Evolutionary conservation across 1,284 basidiomycete genomes (phyloP), one percentile per base, ranked within the genome.

Genomic region (Anthracocystis panici-leucophaei): DNA sequence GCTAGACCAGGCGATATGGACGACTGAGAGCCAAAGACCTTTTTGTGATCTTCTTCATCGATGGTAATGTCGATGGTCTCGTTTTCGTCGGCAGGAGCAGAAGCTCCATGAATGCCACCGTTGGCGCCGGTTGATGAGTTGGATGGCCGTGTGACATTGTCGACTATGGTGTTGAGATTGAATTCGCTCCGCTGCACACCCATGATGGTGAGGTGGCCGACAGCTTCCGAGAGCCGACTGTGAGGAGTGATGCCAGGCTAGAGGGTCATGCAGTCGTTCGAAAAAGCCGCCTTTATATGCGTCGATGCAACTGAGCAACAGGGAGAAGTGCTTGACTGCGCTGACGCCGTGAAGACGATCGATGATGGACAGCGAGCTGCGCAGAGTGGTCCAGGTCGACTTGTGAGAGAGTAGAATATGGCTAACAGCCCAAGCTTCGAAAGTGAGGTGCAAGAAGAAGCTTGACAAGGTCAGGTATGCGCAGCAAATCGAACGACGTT

Each of bases 61-160:
- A 77, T 54, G 35, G 65, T 68, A 49, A 76, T 76, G 56, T 76
- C 74, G 56, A 76, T 48, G 35, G 74, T 33, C 14, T 58, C 51
- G 33, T 12, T 27, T 23, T 65, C 62, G 25, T 52, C 52, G 20
- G 35, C 40, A 16, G 38, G 23, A 1, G 51, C 20, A 3, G 40
- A 20, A 6, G 21, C n/a, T 12, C 44, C 10, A 23, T 54, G n/a
- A 45, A 21, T 33, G 51, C 55, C 40, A 27, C n/a, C 38, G 38
- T 57, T 54, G 10, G 20, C 23, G 9, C 51, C 57, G 4, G 12
- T 27, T 23, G 41, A 33, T n/a, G 57, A 44, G n/a, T 58, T 51
- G 25, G 51, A 57, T 7, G 67, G 54, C 9, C 49, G 54, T 20
- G 68, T 71, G 21, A 65, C 59, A 20, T 71, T 65, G 45, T 71